Evolutionary conservation across 768 basidiomycete species (phyloP).

Genomic region (Trametopsis cervina): DNA sequence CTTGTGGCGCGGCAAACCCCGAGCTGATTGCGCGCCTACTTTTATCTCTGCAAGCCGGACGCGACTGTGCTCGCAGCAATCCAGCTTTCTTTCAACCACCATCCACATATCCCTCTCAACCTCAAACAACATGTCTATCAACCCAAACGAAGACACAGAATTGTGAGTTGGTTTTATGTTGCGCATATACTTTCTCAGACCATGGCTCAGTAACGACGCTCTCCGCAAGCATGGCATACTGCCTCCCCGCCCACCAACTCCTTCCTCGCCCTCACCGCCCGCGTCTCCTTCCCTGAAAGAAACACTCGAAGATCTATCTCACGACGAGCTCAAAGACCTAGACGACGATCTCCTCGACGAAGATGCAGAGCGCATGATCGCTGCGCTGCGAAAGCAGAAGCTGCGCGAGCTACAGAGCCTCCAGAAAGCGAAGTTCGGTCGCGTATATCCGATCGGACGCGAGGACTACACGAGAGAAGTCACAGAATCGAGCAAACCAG

Average conservation of each 20-base stretch:
- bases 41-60: not conserved
- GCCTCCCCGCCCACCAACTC: slow-evolving; percentile 62
- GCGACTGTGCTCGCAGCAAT: slow-evolving; percentile 4
- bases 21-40: too few species aligned
- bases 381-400: slow-evolving; percentile 55
- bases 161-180: slow-evolving; percentile 52
- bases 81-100: not conserved
- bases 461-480: slow-evolving; percentile 95
- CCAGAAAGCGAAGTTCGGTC: slow-evolving; percentile 68
- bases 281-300: slow-evolving; percentile 68
- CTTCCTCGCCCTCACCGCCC: slow-evolving; percentile 76
- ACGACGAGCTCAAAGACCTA: slow-evolving; percentile 58
- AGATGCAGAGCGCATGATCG: slow-evolving; percentile 68
- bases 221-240: slow-evolving; percentile 90
- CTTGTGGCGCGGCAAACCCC: too few species aligned
- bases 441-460: slow-evolving; percentile 80
- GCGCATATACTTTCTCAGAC: slow-evolving; percentile 7
- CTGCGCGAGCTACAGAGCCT: slow-evolving; percentile 54
- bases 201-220: slow-evolving; percentile 73
- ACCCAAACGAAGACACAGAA: slow-evolving; percentile 92
- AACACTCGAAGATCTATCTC: slow-evolving; percentile 54
- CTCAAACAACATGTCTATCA: slow-evolving; percentile 46
- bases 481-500: slow-evolving; percentile 79
- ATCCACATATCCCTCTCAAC: not conserved
- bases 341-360: slow-evolving; percentile 71